Conservation (phyloP, 805 yeast species). For the Starmerella stigmatis region DNA sequence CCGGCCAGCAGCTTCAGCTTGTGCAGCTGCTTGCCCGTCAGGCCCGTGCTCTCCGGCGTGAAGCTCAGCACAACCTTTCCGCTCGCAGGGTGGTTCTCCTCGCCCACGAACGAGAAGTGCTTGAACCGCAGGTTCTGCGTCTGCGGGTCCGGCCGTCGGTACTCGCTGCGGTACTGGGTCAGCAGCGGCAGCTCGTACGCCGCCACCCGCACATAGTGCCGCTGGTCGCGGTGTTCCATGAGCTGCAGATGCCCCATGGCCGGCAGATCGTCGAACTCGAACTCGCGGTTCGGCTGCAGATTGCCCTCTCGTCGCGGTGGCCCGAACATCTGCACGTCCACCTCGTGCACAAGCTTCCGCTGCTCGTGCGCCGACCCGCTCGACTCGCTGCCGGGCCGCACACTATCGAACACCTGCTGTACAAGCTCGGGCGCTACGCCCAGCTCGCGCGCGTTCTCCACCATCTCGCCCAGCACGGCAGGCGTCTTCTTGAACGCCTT, state of each 20-base stretch:
- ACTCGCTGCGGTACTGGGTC: constrained; percentile 62
- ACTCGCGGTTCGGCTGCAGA: constrained; percentile 26
- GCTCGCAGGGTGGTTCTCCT: constrained; percentile 51
- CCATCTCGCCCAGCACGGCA: constrained; percentile 25
- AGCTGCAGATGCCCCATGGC: constrained; percentile 61
- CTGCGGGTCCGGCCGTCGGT: constrained; percentile 37
- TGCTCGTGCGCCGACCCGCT: background rate
- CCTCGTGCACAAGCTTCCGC: constrained; percentile 17
- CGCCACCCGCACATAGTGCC: constrained; percentile 68
- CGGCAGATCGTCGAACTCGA: constrained; percentile 55
- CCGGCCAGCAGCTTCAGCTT: constrained; percentile 74
- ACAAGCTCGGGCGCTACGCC: constrained; percentile 26
- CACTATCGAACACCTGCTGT: constrained; percentile 25
- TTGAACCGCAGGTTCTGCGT: constrained; percentile 42
- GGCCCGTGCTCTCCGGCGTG: constrained; percentile 35
- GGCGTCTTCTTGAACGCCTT: constrained; percentile 25
- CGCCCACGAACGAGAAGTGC: constrained; percentile 66
- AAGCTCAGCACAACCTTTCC: constrained; percentile 55
- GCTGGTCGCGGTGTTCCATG: constrained; percentile 60
- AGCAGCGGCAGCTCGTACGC: constrained; percentile 88
- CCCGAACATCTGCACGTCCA: constrained; percentile 24
- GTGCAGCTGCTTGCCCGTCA: constrained; percentile 46
- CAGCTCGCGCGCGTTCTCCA: constrained; percentile 27
- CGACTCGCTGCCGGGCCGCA: constrained; percentile 5
- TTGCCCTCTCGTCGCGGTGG: constrained; percentile 17